phyloP scores from a whole-genome alignment of 2,329 filamentous ascomycete genomes.

The Sarocladiaceae sp. region DNA sequence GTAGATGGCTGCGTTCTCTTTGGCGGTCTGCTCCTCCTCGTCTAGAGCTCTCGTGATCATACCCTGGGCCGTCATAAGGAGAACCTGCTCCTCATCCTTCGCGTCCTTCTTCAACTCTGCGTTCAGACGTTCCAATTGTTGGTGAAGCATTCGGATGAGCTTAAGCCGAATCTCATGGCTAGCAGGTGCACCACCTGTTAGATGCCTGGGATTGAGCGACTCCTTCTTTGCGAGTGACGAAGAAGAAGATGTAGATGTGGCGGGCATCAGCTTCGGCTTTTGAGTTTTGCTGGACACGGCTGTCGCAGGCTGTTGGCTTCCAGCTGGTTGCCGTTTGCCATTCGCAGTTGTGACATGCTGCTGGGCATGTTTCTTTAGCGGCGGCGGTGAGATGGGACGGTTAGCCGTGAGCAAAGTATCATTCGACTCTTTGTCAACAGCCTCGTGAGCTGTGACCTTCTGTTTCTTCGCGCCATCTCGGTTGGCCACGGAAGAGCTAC shows the following conservation, averaged over 20 bases:
- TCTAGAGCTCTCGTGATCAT: conserved; percentile 65
- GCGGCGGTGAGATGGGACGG: conserved; percentile 28
- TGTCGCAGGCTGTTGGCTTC: not conserved
- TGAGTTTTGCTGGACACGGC: not conserved
- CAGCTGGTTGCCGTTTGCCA: not conserved
- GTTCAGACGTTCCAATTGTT: conserved; percentile 62
- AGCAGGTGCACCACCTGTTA: conserved; percentile 50
- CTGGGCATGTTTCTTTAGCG: conserved; percentile 14
- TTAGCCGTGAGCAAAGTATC: conserved; percentile 18
- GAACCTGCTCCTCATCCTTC: conserved; percentile 39
- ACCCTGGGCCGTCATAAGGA: conserved; percentile 57
- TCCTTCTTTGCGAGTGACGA: conserved; percentile 27
- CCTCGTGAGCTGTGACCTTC: not conserved
- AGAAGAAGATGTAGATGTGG: conserved; percentile 13
- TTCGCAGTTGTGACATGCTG: not conserved
- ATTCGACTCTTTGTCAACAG: not conserved
- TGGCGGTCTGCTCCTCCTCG: conserved; percentile 71
- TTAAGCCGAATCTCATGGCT: conserved; percentile 49
- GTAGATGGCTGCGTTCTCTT: conserved; percentile 65
- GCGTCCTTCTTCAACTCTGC: conserved; percentile 47
- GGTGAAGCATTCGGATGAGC: conserved; percentile 57
- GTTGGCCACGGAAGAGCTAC: not conserved
- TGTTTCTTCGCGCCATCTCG: not conserved
- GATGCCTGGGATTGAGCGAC: conserved; percentile 59
- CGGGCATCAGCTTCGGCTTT: conserved; percentile 4